Evolutionary conservation across 2,329 filamentous ascomycete species (phyloP).

Genomic region (Nigrospora oryzae): DNA sequence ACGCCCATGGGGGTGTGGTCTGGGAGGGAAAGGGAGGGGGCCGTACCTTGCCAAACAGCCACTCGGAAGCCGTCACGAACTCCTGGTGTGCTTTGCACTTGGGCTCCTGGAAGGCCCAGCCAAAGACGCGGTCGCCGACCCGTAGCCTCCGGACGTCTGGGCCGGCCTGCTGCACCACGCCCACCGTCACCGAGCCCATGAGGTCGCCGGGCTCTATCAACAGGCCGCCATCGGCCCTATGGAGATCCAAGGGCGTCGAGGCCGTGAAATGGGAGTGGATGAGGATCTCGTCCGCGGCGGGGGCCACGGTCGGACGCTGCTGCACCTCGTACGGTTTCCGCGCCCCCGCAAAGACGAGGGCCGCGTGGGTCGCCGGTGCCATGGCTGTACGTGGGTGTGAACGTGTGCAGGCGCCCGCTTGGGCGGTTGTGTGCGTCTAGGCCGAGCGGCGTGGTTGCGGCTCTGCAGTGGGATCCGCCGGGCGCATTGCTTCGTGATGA

Average conservation of each 20-base stretch:
- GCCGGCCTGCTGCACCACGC: constrained; percentile 43
- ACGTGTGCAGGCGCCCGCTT: too few species aligned
- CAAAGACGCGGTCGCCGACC: constrained; percentile 47
- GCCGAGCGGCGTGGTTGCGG: too few species aligned
- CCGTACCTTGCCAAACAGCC: constrained; percentile 32
- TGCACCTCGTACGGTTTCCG: constrained; percentile 15
- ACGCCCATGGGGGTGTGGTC: constrained; percentile 1
- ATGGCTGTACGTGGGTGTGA: constrained; percentile 1
- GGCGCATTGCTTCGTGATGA: too few species aligned
- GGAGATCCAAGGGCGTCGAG: constrained; percentile 53
- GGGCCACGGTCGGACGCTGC: constrained; percentile 16
- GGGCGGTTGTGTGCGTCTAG: too few species aligned
- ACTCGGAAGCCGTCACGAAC: constrained; percentile 42
- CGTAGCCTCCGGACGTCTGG: constrained; percentile 30
- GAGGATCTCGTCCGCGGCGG: constrained; percentile 37
- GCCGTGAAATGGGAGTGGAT: constrained; percentile 49
- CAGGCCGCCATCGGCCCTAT: constrained; percentile 52
- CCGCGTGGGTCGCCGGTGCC: constrained; percentile 13
- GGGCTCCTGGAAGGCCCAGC: constrained; percentile 38
- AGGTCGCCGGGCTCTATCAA: constrained; percentile 39
- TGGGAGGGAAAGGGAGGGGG: background rate
- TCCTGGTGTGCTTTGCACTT: constrained; percentile 47
- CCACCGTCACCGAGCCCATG: constrained; percentile 42
- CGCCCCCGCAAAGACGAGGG: constrained; percentile 16
- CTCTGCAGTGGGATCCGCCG: too few species aligned